phyloP scores from a whole-genome alignment of 768 basidiomycete species.

The Kwoniella shandongensis region DNA sequence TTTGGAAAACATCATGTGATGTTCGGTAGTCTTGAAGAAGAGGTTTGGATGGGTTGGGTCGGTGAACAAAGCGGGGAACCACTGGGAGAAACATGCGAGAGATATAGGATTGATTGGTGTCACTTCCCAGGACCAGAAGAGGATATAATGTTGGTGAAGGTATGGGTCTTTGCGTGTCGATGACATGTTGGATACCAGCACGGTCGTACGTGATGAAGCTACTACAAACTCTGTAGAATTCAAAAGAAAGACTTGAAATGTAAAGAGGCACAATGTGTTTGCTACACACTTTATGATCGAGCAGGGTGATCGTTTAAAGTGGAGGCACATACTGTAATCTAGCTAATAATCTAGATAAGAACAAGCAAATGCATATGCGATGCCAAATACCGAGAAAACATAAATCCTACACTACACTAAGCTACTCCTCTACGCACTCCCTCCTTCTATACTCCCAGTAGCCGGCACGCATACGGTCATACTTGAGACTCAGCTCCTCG shows the following conservation, averaged over 20 bases:
- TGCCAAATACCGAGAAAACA: background rate
- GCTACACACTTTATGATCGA: too few species aligned
- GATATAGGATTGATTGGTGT: slow-evolving; percentile 18
- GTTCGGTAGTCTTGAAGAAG: slow-evolving; percentile 60
- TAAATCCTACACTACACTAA: background rate
- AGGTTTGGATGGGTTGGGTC: slow-evolving; percentile 21
- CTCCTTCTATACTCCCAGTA: slow-evolving; percentile 47
- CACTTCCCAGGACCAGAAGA: slow-evolving; percentile 30
- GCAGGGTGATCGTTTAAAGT: background rate
- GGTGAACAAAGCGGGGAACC: slow-evolving; percentile 27
- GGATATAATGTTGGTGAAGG: slow-evolving; percentile 19
- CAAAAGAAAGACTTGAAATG: too few species aligned
- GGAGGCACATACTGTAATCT: background rate
- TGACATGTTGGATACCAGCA: background rate
- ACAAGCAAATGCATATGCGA: background rate
- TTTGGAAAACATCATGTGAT: slow-evolving; percentile 69
- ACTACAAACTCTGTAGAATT: too few species aligned
- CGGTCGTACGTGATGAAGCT: background rate
- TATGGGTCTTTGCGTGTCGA: slow-evolving; percentile 7
- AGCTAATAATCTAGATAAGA: too few species aligned
- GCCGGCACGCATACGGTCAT: slow-evolving; percentile 48
- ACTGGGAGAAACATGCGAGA: slow-evolving; percentile 36
- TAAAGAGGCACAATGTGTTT: too few species aligned
- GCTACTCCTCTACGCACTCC: slow-evolving; percentile 22
- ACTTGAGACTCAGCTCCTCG: slow-evolving; percentile 28